Evolutionary conservation across 148 eudicot genomes (phyloP), one percentile per base, ranked within the genome.

Genomic region (Silene uniflora): DNA sequence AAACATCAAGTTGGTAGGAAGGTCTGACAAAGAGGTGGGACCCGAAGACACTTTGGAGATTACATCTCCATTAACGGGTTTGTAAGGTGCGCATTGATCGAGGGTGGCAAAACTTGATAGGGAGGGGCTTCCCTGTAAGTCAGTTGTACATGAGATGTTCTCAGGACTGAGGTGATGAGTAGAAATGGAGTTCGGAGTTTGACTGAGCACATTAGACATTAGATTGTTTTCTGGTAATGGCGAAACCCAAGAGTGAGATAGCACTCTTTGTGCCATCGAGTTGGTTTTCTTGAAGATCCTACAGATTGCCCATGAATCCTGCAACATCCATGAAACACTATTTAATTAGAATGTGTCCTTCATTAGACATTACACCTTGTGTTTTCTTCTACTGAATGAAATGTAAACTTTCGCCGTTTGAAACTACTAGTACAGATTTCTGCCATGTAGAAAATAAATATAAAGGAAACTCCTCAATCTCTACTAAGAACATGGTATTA

Each of bases 281-380:
- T 78, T 90, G 3, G 92, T 83, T 76, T 94, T 94, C 89, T 94
- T 94, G 85, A 94, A 94, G 77, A 91, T 94, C 76, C 96, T 88
- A 71, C 97, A 94, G 7, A 94, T 91, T 16, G 94, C 96, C 98
- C 97, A 91, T 71, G 93, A 81, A 81, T 94, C 98, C 98, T 91
- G 88, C 60, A 69, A 18, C 17, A 42, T 19, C 11, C 22, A 75
- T 16, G 22, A 63, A 63, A 66, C 49, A 7, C 35, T 9, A 35
- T 22, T 44, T 3, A 46, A 56, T 69, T n/a, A 63, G 67, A 21
- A 11, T 35, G 24, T 63, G 67, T 3, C 17, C 35, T 6, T 18
- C 16, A 10, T 54, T 54, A 54, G 58, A n/a, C n/a, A n/a, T n/a
- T n/a, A n/a, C n/a, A 3, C 16, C 58, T 6, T 54, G 16, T 16